phyloP scores from a whole-genome alignment of 208 protist species.

The Phytomonas francai region DNA sequence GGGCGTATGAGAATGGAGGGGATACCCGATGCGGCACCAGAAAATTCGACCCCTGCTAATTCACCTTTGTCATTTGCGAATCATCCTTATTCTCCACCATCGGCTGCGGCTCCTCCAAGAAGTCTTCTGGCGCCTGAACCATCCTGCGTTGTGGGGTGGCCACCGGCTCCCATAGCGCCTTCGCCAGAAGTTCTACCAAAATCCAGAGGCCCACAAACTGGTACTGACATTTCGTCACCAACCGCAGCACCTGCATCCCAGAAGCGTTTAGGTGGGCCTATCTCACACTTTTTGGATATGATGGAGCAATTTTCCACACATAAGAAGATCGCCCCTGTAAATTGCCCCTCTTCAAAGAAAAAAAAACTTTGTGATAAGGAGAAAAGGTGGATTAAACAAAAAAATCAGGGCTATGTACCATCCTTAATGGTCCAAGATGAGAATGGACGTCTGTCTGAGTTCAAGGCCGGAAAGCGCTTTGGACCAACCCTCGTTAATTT shows the following conservation, averaged over 20 bases:
- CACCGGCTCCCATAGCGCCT: neutral
- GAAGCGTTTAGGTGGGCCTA: conserved; percentile 10
- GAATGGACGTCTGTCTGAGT: conserved; percentile 53
- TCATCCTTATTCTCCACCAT: neutral
- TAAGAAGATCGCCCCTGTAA: conserved; percentile 4
- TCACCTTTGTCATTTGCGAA: neutral
- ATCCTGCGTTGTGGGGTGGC: neutral
- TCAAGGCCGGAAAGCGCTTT: conserved; percentile 37
- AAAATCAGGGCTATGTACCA: neutral
- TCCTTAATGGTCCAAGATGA: conserved; percentile 51
- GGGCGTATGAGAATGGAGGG: neutral
- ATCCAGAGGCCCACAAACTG: neutral
- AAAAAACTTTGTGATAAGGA: conserved; percentile 18
- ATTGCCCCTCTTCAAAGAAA: conserved; percentile 11
- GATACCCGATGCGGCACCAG: neutral
- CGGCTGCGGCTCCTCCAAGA: neutral
- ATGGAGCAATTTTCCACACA: conserved; percentile 37
- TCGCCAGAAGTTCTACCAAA: neutral
- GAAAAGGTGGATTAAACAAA: conserved; percentile 2
- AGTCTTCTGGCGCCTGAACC: conserved; percentile 2
- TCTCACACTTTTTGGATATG: conserved; percentile 51
- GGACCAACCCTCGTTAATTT: conserved; percentile 44
- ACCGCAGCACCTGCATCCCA: neutral
- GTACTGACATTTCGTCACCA: neutral
- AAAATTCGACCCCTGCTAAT: neutral